These are phyloP conservation scores for Penicillium sp. DNA, from an alignment of 2,329 filamentous ascomycete species.

Conservation along the genomic window DNA sequence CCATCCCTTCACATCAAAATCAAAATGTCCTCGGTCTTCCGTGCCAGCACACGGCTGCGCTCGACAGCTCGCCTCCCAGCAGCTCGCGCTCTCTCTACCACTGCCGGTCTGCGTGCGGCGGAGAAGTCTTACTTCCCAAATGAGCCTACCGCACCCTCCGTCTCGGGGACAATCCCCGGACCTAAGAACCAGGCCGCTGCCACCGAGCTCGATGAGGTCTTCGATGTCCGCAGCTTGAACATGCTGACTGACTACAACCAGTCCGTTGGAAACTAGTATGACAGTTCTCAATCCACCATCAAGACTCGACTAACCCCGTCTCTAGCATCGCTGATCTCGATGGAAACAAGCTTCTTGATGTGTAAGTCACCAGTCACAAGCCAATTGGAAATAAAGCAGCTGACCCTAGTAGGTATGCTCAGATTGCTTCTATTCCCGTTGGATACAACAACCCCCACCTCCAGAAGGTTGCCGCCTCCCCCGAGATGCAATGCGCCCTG, in stretches of 20 bases:
- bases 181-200: slow-evolving; percentile 69
- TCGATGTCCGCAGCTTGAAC: slow-evolving; percentile 82
- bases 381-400: not conserved
- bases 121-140: slow-evolving; percentile 56
- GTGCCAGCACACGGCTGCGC: slow-evolving; percentile 36
- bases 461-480: slow-evolving; percentile 65
- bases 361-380: slow-evolving; percentile 36
- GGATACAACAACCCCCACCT: slow-evolving; percentile 88
- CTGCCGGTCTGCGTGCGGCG: slow-evolving; percentile 34
- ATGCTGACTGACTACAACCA: slow-evolving; percentile 74
- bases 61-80: slow-evolving; percentile 34
- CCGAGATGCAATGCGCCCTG: slow-evolving; percentile 74
- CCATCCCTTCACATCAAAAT: slow-evolving; percentile 4
- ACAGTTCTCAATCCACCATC: not conserved
- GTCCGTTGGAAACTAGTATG: slow-evolving; percentile 74
- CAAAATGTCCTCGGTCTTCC: slow-evolving; percentile 39
- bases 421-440: slow-evolving; percentile 88
- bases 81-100: slow-evolving; percentile 37
- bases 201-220: slow-evolving; percentile 71
- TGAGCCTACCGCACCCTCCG: slow-evolving; percentile 56
- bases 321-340: slow-evolving; percentile 49
- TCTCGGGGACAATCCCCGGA: slow-evolving; percentile 67
- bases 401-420: slow-evolving; percentile 58
- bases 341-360: slow-evolving; percentile 52
- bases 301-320: slow-evolving; percentile 18